phyloP scores from a whole-genome alignment of 75 land plant species.

The Isoetes taiwanensis region DNA sequence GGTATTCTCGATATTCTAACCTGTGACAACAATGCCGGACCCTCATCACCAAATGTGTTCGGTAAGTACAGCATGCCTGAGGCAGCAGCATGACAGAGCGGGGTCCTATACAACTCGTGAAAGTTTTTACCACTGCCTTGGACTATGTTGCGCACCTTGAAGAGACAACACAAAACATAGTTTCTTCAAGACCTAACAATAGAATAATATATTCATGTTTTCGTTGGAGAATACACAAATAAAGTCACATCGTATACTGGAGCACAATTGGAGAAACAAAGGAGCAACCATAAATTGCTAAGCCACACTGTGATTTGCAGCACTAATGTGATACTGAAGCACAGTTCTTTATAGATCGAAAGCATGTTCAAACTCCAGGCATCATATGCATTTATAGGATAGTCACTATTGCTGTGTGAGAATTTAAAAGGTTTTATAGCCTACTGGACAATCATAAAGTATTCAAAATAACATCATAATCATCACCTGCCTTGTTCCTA shows the following conservation, averaged over 20 bases:
- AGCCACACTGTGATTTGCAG: background rate
- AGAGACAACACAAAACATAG: too few relatives aligned
- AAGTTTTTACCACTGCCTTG: slow-evolving; percentile 52
- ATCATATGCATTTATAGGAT: background rate
- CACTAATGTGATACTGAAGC: background rate
- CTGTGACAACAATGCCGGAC: slow-evolving; percentile 28
- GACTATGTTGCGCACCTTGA: slow-evolving; percentile 89
- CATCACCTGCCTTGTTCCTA: slow-evolving; percentile 49
- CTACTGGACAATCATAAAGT: too few relatives aligned
- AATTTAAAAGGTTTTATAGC: too few relatives aligned
- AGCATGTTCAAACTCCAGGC: background rate
- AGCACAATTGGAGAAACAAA: background rate
- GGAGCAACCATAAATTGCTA: background rate
- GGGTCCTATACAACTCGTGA: slow-evolving; percentile 42
- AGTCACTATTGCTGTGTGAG: slow-evolving; percentile 8
- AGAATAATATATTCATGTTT: too few relatives aligned
- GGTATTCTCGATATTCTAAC: slow-evolving; percentile 15
- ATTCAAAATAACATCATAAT: background rate
- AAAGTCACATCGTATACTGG: background rate
- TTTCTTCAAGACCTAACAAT: too few relatives aligned
- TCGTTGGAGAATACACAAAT: background rate
- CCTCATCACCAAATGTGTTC: slow-evolving; percentile 15
- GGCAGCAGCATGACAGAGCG: slow-evolving; percentile 36
- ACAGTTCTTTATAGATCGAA: background rate
- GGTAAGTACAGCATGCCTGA: slow-evolving; percentile 41